Percentiles rank a stretch among this genome's conserved stretches.
These are phyloP conservation scores for Centrapalus pauciflorus DNA, from an alignment of 129 eudicot species.

Conservation along the genomic window DNA sequence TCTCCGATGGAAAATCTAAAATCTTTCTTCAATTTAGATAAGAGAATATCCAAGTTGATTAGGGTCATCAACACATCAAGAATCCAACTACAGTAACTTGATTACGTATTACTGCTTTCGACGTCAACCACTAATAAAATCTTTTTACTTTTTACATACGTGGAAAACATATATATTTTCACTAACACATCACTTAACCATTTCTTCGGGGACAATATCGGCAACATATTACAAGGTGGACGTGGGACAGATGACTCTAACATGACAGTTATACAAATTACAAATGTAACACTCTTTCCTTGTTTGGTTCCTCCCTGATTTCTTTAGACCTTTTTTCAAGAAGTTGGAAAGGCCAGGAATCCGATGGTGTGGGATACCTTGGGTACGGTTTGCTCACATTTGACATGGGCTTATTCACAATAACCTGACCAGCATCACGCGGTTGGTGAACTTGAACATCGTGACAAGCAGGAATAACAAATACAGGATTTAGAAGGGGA, in stretches of 20 bases:
- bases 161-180: no score
- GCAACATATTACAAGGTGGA: slow-evolving; percentile 7
- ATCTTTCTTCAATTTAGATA: no score
- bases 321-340: slow-evolving; percentile 42
- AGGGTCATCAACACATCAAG: no score
- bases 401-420: slow-evolving; percentile 26
- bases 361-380: slow-evolving; percentile 73
- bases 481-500: slow-evolving; percentile 38
- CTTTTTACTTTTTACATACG: no score
- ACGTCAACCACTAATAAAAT: no score
- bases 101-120: no score
- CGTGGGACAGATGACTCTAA: no score
- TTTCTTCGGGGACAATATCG: slow-evolving; percentile 6
- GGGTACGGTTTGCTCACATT: slow-evolving; percentile 76
- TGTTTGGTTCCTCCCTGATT: not conserved
- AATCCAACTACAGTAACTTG: no score
- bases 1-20: no score
- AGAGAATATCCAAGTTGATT: no score
- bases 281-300: slow-evolving; percentile 2
- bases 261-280: not conserved
- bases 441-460: slow-evolving; percentile 35
- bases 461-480: slow-evolving; percentile 47
- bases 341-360: slow-evolving; percentile 72
- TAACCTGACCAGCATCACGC: slow-evolving; percentile 5
- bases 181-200: slow-evolving; percentile 15